Evolutionary conservation across 2,329 filamentous ascomycete genomes (phyloP).

Genomic region (Sclerotinia minor): DNA sequence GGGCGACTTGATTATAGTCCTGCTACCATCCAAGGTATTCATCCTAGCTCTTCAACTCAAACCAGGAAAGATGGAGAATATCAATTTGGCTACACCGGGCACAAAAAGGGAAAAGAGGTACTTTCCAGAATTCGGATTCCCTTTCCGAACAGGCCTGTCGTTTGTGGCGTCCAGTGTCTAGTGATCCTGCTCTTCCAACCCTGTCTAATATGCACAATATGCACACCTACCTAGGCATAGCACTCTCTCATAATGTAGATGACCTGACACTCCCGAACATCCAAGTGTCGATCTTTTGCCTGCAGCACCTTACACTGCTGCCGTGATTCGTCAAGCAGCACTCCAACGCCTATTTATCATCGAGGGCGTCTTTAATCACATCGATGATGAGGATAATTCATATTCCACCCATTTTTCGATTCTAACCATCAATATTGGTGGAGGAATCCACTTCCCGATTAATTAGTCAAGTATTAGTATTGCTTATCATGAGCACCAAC

Average conservation of each 20-base stretch:
- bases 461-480: conserved; percentile 10
- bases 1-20: conserved; percentile 20
- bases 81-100: conserved; percentile 20
- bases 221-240: conserved; percentile 17
- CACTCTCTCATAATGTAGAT: conserved; percentile 25
- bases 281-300: conserved; percentile 34
- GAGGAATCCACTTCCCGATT: conserved; percentile 12
- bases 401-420: not conserved
- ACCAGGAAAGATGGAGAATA: conserved; percentile 8
- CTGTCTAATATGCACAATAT: conserved; percentile 22
- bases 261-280: conserved; percentile 35
- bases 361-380: conserved; percentile 1
- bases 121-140: conserved; percentile 21
- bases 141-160: conserved; percentile 21
- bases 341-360: conserved; percentile 24
- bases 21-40: not conserved
- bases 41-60: not conserved
- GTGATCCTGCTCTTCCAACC: conserved; percentile 15
- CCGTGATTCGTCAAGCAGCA: conserved; percentile 31
- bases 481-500: conserved; percentile 9
- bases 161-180: conserved; percentile 21
- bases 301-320: conserved; percentile 27
- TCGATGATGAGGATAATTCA: not conserved
- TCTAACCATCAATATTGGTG: conserved; percentile 29
- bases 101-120: conserved; percentile 20